These are phyloP conservation scores for Aureobasidium lini DNA, from an alignment of 2,329 filamentous ascomycete species.

Conservation along the genomic window DNA sequence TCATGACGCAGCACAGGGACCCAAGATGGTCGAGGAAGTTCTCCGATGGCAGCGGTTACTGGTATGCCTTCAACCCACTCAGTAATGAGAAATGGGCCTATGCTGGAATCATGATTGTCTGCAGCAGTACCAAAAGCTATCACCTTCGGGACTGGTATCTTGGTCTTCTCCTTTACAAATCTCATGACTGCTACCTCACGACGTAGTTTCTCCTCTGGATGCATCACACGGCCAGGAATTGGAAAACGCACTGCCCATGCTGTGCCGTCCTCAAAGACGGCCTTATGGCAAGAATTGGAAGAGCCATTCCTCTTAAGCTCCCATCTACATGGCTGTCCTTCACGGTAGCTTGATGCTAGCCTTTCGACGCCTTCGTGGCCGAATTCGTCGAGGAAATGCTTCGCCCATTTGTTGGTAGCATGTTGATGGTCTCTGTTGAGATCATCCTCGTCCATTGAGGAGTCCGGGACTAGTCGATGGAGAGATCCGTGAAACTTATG, in stretches of 20 bases:
- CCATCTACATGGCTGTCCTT: background rate
- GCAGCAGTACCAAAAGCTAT: background rate
- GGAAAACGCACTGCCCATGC: background rate
- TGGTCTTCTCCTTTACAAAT: background rate
- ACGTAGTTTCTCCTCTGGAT: background rate
- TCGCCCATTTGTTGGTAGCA: background rate
- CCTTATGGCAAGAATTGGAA: background rate
- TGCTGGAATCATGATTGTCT: background rate
- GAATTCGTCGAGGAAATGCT: background rate
- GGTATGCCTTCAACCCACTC: background rate
- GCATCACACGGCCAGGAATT: background rate
- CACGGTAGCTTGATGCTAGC: background rate
- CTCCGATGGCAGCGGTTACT: background rate
- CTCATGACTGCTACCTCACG: background rate
- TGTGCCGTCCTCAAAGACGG: background rate
- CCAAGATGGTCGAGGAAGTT: background rate
- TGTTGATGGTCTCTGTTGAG: background rate
- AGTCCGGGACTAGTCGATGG: no score
- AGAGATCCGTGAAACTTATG: no score
- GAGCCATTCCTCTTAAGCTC: background rate
- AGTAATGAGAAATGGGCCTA: background rate
- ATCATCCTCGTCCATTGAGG: background rate
- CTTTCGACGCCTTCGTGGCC: background rate
- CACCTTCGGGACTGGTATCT: background rate
- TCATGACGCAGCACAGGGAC: background rate